Evolutionary conservation across 2,329 filamentous ascomycete genomes (phyloP), one percentile per base, ranked within the genome.

Genomic region (Botrytis squamosa): DNA sequence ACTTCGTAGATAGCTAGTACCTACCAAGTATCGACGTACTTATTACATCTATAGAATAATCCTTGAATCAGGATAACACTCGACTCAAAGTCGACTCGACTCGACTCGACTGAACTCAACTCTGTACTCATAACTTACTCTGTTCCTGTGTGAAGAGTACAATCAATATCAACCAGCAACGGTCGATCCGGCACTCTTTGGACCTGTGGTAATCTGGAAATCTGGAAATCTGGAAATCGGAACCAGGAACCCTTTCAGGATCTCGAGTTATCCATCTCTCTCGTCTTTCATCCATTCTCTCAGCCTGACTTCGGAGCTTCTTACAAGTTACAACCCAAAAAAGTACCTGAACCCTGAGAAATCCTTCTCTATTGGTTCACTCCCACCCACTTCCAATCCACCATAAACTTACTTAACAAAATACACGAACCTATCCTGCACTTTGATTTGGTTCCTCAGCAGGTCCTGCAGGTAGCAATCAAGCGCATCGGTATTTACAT

Each of bases 401-500:
- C 49, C 36, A 42, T 25, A 68, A 29, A 42, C 66, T 62, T 70
- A 38, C n/a, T 63, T 60, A 12, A 70, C 68, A 46, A 46, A 60
- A 60, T 62, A 70, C 68, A 70, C 52, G 49, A 36, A 46, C 68
- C 68, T 70, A 70, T 70, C 57, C 55, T 70, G 57, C 46, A 38
- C 68, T n/a, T 46, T 42, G 16, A 66, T 72, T 55, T 72, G 57
- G 70, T 49, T 72, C 70, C 62, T 72, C 74, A 75, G 74, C 74
- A 75, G 73, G 74, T 52, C 69, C 74, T 75, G 74, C 70, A 72
- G 69, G 74, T 71, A 65, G 67, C 70, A 60, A 67, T 77, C 78
- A 78, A 77, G 77, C 75, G 75, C 76, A 52, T 73, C 52, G 77
- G 72, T 78, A 78, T 79, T 77, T 69, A 77, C 46, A 29, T 9